phyloP scores from a whole-genome alignment of 257 asterid species.

The Fraxinus cuspidata region DNA sequence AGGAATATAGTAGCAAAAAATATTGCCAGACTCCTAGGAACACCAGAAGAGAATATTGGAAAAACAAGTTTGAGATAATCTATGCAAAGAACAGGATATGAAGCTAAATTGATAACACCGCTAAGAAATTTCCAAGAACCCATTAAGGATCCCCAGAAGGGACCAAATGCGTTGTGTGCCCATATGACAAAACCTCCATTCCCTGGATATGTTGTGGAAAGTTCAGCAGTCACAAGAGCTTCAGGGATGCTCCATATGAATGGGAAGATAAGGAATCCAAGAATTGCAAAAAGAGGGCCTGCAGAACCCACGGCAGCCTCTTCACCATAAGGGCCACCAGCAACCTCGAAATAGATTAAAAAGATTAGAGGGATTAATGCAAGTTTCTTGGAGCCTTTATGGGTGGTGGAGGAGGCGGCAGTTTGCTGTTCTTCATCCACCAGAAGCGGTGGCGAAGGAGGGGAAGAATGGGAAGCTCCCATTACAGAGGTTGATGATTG shows the following conservation, averaged over 20 bases:
- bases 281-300: slow-evolving; percentile 55
- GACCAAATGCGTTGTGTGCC: slow-evolving; percentile 64
- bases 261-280: slow-evolving; percentile 53
- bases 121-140: slow-evolving; percentile 60
- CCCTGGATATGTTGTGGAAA: slow-evolving; percentile 62
- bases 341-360: slow-evolving; percentile 57
- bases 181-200: slow-evolving; percentile 65
- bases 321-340: slow-evolving; percentile 61
- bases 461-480: slow-evolving; percentile 17
- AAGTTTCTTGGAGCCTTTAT: slow-evolving; percentile 37
- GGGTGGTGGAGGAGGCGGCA: slow-evolving; percentile 7
- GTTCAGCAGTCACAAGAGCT: slow-evolving; percentile 60
- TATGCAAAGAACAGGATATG: slow-evolving; percentile 48
- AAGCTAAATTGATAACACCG: slow-evolving; percentile 54
- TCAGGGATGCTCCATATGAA: slow-evolving; percentile 59
- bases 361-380: slow-evolving; percentile 48
- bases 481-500: neutral
- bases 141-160: slow-evolving; percentile 64
- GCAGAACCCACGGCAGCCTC: slow-evolving; percentile 66
- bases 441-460: slow-evolving; percentile 27
- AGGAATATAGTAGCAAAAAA: slow-evolving; percentile 23
- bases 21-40: slow-evolving; percentile 40
- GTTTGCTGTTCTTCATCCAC: slow-evolving; percentile 24
- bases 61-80: slow-evolving; percentile 48
- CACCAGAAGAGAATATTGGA: slow-evolving; percentile 45